These are phyloP conservation scores for Capsicum rhomboideum DNA, from an alignment of 257 asterid species.

Conservation along the genomic window DNA sequence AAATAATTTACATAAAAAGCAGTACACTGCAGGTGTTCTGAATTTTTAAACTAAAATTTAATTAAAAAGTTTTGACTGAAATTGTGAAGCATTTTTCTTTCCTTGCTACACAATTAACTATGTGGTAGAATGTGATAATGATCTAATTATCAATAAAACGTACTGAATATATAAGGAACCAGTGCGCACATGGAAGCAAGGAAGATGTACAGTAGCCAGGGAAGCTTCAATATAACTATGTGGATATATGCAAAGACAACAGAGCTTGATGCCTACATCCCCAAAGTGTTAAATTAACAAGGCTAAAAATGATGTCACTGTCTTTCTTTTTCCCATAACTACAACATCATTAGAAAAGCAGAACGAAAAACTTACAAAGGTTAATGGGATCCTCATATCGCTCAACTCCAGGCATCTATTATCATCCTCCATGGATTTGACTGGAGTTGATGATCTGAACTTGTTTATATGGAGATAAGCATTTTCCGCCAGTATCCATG, in stretches of 20 bases:
- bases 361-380: constrained; percentile 55
- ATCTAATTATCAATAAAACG: neutral
- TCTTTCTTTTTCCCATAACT: neutral
- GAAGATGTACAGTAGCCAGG: neutral
- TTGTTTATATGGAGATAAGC: constrained; percentile 42
- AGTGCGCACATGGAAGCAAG: neutral
- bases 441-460: constrained; percentile 33
- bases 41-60: neutral
- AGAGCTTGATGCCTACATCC: neutral
- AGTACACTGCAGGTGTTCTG: neutral
- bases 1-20: neutral
- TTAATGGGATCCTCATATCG: constrained; percentile 77
- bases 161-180: neutral
- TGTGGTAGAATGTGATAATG: neutral
- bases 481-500: constrained; percentile 91
- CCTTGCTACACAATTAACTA: neutral
- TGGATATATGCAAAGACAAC: neutral
- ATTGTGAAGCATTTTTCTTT: neutral
- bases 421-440: constrained; percentile 35
- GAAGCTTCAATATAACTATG: neutral
- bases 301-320: neutral
- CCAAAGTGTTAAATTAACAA: neutral
- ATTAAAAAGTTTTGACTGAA: neutral
- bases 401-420: constrained; percentile 59
- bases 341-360: neutral